Conservation (phyloP, 306 rosid species). For the Vigna trinervia region DNA sequence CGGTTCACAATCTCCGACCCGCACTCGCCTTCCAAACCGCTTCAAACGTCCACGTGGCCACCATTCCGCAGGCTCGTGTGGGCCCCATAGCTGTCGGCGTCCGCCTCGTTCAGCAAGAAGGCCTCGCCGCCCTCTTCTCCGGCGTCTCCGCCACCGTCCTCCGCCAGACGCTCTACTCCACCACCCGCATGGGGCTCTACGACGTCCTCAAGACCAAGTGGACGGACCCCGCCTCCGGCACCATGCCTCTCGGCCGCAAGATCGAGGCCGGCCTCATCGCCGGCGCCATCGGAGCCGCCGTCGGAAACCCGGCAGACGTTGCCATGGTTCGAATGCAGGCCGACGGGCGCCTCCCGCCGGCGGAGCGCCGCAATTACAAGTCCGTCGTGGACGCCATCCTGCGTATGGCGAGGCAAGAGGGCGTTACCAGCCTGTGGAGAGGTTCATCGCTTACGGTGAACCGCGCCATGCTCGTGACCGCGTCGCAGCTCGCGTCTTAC, state of each 20-base stretch:
- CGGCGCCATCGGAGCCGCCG: slow-evolving; percentile 68
- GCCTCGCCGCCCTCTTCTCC: slow-evolving; percentile 66
- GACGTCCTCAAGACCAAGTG: slow-evolving; percentile 70
- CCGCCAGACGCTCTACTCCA: slow-evolving; percentile 78
- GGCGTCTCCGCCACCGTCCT: slow-evolving; percentile 84
- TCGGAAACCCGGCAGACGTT: slow-evolving; percentile 80
- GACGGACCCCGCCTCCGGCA: slow-evolving; percentile 60
- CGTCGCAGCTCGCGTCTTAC: slow-evolving; percentile 79
- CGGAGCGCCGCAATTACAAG: slow-evolving; percentile 71
- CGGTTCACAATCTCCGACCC: slow-evolving; percentile 56
- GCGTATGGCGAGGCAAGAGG: slow-evolving; percentile 65
- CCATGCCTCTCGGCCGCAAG: slow-evolving; percentile 55
- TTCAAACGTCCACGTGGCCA: slow-evolving; percentile 40
- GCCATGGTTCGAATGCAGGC: slow-evolving; percentile 91
- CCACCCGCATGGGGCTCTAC: slow-evolving; percentile 86
- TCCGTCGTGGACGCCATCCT: slow-evolving; percentile 72
- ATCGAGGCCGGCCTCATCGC: slow-evolving; percentile 72
- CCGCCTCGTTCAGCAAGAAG: slow-evolving; percentile 71
- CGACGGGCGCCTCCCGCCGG: slow-evolving; percentile 72
- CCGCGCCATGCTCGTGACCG: slow-evolving; percentile 87
- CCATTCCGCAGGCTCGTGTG: slow-evolving; percentile 39
- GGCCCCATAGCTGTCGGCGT: slow-evolving; percentile 65
- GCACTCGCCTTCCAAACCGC: slow-evolving; percentile 56
- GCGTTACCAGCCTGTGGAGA: slow-evolving; percentile 73
- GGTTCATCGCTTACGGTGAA: slow-evolving; percentile 78